Conservation (phyloP, 2,329 filamentous ascomycete genomes). For the Phaeomoniella chlamydospora region DNA sequence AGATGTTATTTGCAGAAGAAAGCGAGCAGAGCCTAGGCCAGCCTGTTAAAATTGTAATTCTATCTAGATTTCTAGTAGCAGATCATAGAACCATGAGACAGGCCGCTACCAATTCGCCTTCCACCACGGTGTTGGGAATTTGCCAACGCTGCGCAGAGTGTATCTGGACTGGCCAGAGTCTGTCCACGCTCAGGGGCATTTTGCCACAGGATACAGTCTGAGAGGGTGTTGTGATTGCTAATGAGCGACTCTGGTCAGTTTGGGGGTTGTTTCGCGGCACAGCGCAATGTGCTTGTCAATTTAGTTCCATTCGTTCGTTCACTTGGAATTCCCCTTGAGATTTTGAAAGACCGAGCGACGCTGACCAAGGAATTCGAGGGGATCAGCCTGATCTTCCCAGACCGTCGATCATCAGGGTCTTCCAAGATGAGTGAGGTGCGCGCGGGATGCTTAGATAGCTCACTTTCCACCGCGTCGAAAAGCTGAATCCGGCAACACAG, state of each 20-base stretch:
- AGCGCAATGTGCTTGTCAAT: not conserved
- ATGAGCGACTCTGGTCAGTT: not conserved
- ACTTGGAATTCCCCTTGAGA: not conserved
- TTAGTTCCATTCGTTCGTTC: not conserved
- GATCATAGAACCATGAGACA: too few species aligned
- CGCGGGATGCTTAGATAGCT: not conserved
- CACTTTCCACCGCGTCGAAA: not conserved
- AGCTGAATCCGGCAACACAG: not conserved
- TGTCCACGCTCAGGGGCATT: not conserved
- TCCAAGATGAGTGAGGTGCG: not conserved
- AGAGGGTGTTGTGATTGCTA: not conserved
- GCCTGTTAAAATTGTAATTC: too few species aligned
- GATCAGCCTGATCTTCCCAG: not conserved
- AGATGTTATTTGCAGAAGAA: too few species aligned
- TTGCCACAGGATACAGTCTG: not conserved
- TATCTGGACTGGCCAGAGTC: not conserved
- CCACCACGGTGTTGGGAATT: too few species aligned
- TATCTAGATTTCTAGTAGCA: too few species aligned
- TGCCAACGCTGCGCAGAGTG: too few species aligned
- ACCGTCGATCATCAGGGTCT: not conserved
- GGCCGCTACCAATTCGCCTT: too few species aligned
- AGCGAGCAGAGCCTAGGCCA: too few species aligned
- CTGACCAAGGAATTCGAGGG: not conserved
- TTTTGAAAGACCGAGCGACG: not conserved
- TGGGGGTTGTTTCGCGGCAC: too few species aligned